These are phyloP conservation scores for Adansonia gregorii DNA, from an alignment of 441 rosid species.

Conservation along the genomic window DNA sequence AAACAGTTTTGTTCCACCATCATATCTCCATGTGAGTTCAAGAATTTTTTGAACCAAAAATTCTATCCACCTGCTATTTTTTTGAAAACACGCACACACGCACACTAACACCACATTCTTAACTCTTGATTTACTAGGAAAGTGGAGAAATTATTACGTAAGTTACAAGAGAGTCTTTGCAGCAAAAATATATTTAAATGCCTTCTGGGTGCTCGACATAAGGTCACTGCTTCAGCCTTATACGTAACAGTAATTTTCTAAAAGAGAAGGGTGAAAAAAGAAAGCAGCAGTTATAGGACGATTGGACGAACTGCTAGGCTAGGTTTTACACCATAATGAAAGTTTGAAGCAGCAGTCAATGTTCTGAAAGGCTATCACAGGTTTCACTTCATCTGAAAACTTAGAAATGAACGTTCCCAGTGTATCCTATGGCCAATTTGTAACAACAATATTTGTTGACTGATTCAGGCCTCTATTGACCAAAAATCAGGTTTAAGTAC, in stretches of 20 bases:
- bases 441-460: background rate
- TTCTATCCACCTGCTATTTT: background rate
- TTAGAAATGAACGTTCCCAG: background rate
- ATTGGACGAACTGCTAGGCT: background rate
- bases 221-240: background rate
- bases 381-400: constrained; percentile 5
- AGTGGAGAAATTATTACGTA: background rate
- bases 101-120: background rate
- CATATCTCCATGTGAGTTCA: background rate
- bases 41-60: constrained; percentile 4
- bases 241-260: background rate
- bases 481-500: background rate
- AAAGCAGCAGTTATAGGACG: background rate
- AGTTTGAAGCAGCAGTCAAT: constrained; percentile 4
- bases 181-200: background rate
- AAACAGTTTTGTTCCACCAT: background rate
- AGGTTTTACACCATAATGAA: constrained; percentile 6
- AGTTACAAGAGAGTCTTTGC: background rate
- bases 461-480: background rate
- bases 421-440: background rate
- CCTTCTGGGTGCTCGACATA: background rate
- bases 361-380: background rate
- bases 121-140: background rate
- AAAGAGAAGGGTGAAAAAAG: background rate
- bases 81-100: background rate